Conservation (phyloP, 176 grass and related monocot species). For the Canna indica region DNA sequence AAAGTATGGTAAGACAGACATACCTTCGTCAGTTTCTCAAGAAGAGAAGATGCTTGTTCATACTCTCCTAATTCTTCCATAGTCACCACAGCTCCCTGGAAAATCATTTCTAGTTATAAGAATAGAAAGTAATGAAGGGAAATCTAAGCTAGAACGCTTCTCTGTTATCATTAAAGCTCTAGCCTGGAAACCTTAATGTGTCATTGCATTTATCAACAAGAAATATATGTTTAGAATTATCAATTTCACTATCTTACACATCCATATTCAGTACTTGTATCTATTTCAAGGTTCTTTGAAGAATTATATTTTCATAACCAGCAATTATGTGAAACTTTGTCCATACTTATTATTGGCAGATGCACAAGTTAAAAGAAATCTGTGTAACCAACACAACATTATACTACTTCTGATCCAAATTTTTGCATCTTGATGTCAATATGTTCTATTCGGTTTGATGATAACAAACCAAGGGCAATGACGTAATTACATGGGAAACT, state of each 20-base stretch:
- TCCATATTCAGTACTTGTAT: background rate
- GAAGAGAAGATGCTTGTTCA: slow-evolving; percentile 52
- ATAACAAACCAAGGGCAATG: no score
- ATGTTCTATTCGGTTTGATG: no score
- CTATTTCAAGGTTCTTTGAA: background rate
- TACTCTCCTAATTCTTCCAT: slow-evolving; percentile 82
- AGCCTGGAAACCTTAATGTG: no score
- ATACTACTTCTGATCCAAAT: no score
- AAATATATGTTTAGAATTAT: background rate
- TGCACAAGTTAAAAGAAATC: background rate
- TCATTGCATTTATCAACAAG: no score
- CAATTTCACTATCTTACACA: background rate
- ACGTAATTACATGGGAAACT: no score
- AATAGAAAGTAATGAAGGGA: background rate
- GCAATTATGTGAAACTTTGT: background rate
- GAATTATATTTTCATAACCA: background rate
- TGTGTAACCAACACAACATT: no score
- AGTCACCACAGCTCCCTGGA: slow-evolving; percentile 70
- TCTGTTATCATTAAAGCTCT: no score
- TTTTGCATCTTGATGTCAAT: no score
- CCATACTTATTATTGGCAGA: background rate
- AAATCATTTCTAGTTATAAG: slow-evolving; percentile 4
- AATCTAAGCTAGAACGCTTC: no score
- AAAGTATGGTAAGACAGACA: slow-evolving; percentile 13
- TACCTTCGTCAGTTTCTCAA: slow-evolving; percentile 82